Base-by-base conservation (phyloP, 495 filamentous ascomycete genomes). In the Penicillium lividum region DNA sequence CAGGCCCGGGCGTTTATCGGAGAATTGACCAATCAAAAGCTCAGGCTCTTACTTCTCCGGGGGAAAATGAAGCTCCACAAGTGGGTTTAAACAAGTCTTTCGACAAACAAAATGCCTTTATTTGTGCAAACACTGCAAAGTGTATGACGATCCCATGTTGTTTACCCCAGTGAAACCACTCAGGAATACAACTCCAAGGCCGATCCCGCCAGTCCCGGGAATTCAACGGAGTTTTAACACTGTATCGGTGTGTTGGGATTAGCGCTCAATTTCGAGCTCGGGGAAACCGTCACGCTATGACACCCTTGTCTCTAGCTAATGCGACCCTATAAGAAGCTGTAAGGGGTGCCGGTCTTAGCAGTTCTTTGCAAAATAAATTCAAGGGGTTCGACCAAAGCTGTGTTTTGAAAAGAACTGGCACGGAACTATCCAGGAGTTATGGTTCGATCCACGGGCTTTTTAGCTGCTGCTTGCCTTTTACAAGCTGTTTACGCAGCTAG, bases 1-100 rank as follows among this genome's bases (percentile, higher is more conserved):
- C 5, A 40, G 29, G 51, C n/a, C 43, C 72, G 72, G 72, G 47
- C 60, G 69, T 65, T 75, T 71, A 54, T 72, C 73, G 73, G 73
- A 28, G 48, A 0, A 51, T 16, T 44, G 34, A 22, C 72, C 70
- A 75, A 75, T 73, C 61, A 66, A 1, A n/a, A 25, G 15, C 7
- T 40, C 42, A 1, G 18, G 34, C 9, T 36, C 29, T 25, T 29
- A 38, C 3, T 29, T 11, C 43, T 13, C 15, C 6, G 38, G 5
- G 34, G 18, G 11, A 40, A 40, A 31, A 27, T 8, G 36, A 42
- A 13, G 15, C 34, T 56, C 45, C 28, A 34, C 38, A 40, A 16
- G 13, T 22, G 22, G 22, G 22, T 25, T 31, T 47, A 7, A 16
- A 16, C 3, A 49, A 33, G 16, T 18, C 11, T 30, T 31, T 34